These are phyloP conservation scores for Oryza glumipatula DNA, from an alignment of 176 grass and related monocot genomes.

Conservation along the genomic window DNA sequence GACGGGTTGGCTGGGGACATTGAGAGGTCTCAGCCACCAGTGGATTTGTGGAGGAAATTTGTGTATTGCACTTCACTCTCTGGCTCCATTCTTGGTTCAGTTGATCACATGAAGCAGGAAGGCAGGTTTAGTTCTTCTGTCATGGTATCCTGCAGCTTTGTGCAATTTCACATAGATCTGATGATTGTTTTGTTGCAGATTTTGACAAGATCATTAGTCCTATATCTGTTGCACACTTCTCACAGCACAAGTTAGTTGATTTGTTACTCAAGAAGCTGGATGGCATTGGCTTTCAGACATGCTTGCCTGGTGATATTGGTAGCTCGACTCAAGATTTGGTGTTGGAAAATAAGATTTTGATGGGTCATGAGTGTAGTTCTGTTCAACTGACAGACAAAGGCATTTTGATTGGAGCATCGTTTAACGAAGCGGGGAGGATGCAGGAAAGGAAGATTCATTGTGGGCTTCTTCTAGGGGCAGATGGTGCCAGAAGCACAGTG, in stretches of 20 bases:
- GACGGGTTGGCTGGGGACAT: conserved; percentile 81
- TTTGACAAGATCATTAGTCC: conserved; percentile 75
- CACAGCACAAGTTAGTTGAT: conserved; percentile 83
- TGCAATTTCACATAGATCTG: conserved; percentile 11
- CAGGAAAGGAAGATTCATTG: conserved; percentile 69
- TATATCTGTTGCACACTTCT: conserved; percentile 84
- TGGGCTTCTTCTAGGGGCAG: conserved; percentile 75
- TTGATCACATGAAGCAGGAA: conserved; percentile 97
- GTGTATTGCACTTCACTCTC: conserved; percentile 95
- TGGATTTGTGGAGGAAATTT: conserved; percentile 93
- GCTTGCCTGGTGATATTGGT: conserved; percentile 42
- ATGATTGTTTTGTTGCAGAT: conserved; percentile 59
- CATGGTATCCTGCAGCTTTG: background rate
- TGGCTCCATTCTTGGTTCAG: conserved; percentile 75
- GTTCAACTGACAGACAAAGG: conserved; percentile 59
- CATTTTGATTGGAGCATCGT: conserved; percentile 55
- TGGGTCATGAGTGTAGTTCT: conserved; percentile 82
- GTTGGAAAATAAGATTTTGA: conserved; percentile 75
- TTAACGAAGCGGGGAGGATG: conserved; percentile 51
- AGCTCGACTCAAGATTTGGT: conserved; percentile 29
- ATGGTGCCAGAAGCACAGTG: conserved; percentile 77
- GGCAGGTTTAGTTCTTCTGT: conserved; percentile 52
- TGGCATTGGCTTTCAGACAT: conserved; percentile 62
- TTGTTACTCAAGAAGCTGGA: conserved; percentile 82
- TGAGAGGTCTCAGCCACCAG: conserved; percentile 75